A percentile compares a stretch with the other conserved stretches of the same genome.
These are phyloP conservation scores for Aspergillus funiculosus DNA, from an alignment of 495 filamentous ascomycete species.

Conservation along the genomic window DNA sequence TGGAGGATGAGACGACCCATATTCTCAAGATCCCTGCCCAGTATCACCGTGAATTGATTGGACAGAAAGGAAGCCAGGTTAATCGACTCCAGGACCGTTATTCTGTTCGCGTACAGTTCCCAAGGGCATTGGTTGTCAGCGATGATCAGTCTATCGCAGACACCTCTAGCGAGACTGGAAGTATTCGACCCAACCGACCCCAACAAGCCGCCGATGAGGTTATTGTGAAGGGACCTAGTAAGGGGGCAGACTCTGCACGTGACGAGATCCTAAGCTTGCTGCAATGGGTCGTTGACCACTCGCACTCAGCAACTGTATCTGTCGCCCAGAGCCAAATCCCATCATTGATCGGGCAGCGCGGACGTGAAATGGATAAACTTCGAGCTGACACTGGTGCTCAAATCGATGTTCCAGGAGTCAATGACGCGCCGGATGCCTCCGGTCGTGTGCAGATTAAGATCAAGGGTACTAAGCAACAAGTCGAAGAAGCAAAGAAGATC, in stretches of 20 bases:
- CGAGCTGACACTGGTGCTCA: slow-evolving; percentile 74
- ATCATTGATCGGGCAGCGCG: slow-evolving; percentile 82
- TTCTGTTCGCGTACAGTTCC: slow-evolving; percentile 90
- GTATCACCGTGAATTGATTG: slow-evolving; percentile 73
- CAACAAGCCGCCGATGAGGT: slow-evolving; percentile 87
- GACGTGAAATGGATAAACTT: slow-evolving; percentile 83
- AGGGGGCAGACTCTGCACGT: slow-evolving; percentile 82
- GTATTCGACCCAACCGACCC: slow-evolving; percentile 49
- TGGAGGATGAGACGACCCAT: slow-evolving; percentile 83
- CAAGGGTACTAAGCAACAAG: slow-evolving; percentile 84
- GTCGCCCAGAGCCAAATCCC: slow-evolving; percentile 85
- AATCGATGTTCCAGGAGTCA: slow-evolving; percentile 77
- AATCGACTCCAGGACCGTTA: slow-evolving; percentile 76
- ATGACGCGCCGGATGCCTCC: slow-evolving; percentile 54
- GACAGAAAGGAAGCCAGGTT: slow-evolving; percentile 58
- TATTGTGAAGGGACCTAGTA: slow-evolving; percentile 80
- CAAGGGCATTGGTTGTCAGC: slow-evolving; percentile 56
- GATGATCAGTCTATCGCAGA: slow-evolving; percentile 69
- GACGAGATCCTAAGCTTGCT: slow-evolving; percentile 81
- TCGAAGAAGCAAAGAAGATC: slow-evolving; percentile 81
- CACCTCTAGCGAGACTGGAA: slow-evolving; percentile 62
- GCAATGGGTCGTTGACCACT: slow-evolving; percentile 83
- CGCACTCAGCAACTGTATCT: slow-evolving; percentile 66
- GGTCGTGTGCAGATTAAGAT: slow-evolving; percentile 76
- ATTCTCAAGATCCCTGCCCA: slow-evolving; percentile 81